phyloP scores from a whole-genome alignment of 2,329 filamentous ascomycete genomes.

The Teratosphaeria pseudoeucalypti region DNA sequence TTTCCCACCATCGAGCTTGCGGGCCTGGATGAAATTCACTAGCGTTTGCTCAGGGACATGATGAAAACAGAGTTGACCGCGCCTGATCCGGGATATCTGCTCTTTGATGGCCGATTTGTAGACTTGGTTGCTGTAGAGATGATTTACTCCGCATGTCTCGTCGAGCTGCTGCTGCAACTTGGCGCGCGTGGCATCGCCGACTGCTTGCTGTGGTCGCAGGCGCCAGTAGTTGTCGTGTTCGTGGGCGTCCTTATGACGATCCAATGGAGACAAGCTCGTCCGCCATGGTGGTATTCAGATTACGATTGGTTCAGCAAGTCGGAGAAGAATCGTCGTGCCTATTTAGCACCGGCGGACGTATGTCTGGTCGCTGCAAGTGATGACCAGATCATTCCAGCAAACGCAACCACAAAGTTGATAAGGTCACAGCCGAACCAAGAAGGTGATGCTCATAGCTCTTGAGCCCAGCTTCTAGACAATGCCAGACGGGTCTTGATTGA shows the following conservation, averaged over 20 bases:
- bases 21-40: not conserved
- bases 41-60: not conserved
- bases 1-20: not conserved
- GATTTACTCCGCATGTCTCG: not conserved
- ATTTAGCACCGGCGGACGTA: too few species aligned
- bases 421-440: too few species aligned
- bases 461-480: too few species aligned
- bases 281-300: not conserved
- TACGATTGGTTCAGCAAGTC: not conserved
- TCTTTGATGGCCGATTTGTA: not conserved
- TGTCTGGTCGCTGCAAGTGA: too few species aligned
- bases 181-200: not conserved
- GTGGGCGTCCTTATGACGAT: not conserved
- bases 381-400: too few species aligned
- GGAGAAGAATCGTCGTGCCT: not conserved
- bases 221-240: not conserved
- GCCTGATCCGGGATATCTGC: not conserved
- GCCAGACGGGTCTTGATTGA: too few species aligned
- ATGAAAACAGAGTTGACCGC: not conserved
- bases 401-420: too few species aligned
- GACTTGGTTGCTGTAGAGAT: not conserved
- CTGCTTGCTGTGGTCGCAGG: not conserved
- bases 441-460: too few species aligned
- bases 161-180: not conserved
- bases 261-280: not conserved